Percentiles rank a stretch among this genome's conserved stretches.
Evolutionary conservation across 441 rosid species (phyloP).

Genomic region (Manihot esculenta): DNA sequence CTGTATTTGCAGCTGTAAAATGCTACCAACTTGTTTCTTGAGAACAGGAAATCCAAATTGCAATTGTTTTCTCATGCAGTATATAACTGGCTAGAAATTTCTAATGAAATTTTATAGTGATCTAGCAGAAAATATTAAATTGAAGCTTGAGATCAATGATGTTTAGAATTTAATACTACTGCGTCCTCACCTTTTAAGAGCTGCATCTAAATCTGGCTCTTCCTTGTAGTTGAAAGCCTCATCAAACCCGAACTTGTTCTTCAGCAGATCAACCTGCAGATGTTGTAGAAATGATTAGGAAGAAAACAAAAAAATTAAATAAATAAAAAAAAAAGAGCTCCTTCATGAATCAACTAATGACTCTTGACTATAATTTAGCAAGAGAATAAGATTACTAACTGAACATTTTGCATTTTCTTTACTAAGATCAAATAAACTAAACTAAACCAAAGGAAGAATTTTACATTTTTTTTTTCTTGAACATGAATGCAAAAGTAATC

Average conservation of each 20-base stretch:
- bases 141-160: background rate
- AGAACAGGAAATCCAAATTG: background rate
- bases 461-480: background rate
- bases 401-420: too few species aligned
- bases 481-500: background rate
- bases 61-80: too few species aligned
- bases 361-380: background rate
- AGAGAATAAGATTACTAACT: background rate
- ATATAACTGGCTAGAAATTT: background rate
- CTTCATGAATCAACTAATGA: background rate
- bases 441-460: background rate
- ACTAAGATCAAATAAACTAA: too few species aligned
- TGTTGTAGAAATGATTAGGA: background rate
- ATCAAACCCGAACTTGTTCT: constrained; percentile 62
- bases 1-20: too few species aligned
- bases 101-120: background rate
- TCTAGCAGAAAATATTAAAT: background rate
- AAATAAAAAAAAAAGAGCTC: background rate
- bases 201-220: constrained; percentile 58
- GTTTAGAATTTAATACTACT: background rate
- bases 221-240: constrained; percentile 87
- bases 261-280: constrained; percentile 74
- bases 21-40: background rate
- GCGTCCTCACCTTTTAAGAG: constrained; percentile 56
- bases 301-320: background rate